Evolutionary conservation across 2,329 filamentous ascomycete species (phyloP), one percentile per base, ranked within the genome.

Genomic region (Pleurostoma richardsiae): DNA sequence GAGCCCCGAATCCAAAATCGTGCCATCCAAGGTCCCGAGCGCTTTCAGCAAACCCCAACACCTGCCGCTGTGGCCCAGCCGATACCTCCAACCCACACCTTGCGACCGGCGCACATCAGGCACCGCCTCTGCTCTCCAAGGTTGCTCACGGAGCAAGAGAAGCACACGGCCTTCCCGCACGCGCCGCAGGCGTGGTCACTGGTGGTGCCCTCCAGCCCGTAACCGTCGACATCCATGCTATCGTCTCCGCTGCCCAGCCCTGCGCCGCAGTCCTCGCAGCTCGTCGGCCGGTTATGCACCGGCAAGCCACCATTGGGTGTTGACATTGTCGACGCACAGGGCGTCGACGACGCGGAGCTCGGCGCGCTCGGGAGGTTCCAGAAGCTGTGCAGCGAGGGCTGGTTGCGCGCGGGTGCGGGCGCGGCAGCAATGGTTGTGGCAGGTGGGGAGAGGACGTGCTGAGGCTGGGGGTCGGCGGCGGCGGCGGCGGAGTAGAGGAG

Each of bases 341-440:
- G 62, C 1, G 58, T 54, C 0, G 65, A 55, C 1, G 53, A 49
- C 3, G 56, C 52, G 4, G 58, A 56, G 10, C 55, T 51, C 4
- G 71, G 59, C 0, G 65, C 59, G 0, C 68, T 65, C 2, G 67
- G 71, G 10, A 83, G 69, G n/a, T 72, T 71, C 79, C 79, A 85
- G 64, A 83, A 85, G 39, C 68, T 76, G 59, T 84, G 79, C 0
- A 85, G 66, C 0, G 76, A 81, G 4, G 70, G 66, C 58, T 83
- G 80, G 27, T 46, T 59, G 42, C 47, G 49, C 28, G n/a, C 42
- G 42, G 27, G 55, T 38, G 39, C 43, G 45, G 55, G 30, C 6
- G 52, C 19, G 47, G 52, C 39, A 30, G 57, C 33, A 43, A 57
- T 41, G 28, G 45, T 42, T 39, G 40, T 19, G 46, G 39, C 41